These are phyloP conservation scores for Tillandsia leiboldiana DNA, from an alignment of 176 grass and related monocot genomes.

Conservation along the genomic window DNA sequence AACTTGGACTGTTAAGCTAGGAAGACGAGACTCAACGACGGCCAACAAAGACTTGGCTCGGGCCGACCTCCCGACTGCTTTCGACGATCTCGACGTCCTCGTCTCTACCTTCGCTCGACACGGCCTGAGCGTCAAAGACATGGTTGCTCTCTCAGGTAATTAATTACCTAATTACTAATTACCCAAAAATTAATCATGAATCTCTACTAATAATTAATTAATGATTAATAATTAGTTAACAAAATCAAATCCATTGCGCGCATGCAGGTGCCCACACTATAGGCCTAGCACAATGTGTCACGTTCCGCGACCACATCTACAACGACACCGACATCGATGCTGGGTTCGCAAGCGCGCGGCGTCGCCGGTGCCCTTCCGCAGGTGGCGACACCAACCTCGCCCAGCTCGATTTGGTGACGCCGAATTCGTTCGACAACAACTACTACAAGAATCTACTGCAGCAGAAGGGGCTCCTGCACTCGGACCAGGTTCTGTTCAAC, in stretches of 20 bases:
- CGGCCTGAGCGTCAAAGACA: too few species aligned
- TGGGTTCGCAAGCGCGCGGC: not conserved
- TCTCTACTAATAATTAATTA: too few species aligned
- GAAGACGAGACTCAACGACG: not conserved
- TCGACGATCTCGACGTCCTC: too few species aligned
- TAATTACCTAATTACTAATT: too few species aligned
- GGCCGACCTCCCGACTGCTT: too few species aligned
- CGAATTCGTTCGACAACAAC: conserved; percentile 33
- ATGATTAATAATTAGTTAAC: too few species aligned
- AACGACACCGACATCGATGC: conserved; percentile 5
- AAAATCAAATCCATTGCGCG: too few species aligned
- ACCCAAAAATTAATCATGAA: too few species aligned
- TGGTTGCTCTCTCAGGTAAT: too few species aligned
- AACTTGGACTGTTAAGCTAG: not conserved
- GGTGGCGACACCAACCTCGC: not conserved
- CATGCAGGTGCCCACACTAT: conserved; percentile 25
- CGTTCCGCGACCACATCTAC: not conserved
- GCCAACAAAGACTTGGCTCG: not conserved
- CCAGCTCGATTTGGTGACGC: conserved; percentile 15
- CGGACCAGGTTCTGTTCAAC: conserved; percentile 44
- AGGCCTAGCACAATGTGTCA: conserved; percentile 4
- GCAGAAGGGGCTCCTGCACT: conserved; percentile 33
- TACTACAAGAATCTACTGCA: conserved; percentile 45
- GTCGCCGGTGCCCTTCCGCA: not conserved
- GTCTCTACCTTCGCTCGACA: too few species aligned